phyloP scores from a whole-genome alignment of 2,329 filamentous ascomycete genomes.

The Elsinoe australis region DNA sequence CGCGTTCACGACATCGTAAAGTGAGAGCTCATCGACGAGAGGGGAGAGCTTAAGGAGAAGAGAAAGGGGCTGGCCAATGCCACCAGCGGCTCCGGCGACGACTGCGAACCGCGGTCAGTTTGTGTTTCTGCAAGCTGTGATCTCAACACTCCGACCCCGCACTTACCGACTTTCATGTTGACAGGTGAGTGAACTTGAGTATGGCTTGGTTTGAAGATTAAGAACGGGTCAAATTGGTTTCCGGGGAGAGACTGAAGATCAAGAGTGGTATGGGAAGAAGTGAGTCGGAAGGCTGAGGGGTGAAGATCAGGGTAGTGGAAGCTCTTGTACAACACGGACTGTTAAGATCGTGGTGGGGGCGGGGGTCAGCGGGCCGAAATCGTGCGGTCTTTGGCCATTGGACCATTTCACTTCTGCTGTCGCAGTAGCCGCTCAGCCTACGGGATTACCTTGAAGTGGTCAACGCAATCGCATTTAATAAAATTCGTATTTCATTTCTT shows the following conservation, averaged over 20 bases:
- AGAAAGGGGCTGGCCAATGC: conserved; percentile 96
- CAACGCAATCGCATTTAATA: neutral
- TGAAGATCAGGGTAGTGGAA: conserved; percentile 10
- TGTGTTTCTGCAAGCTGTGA: conserved; percentile 1
- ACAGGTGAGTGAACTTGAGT: conserved; percentile 19
- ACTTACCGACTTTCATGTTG: conserved; percentile 25
- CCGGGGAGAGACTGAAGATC: neutral
- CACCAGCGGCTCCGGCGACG: conserved; percentile 93
- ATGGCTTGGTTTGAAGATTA: no score
- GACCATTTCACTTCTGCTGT: conserved; percentile 1
- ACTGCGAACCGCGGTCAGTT: conserved; percentile 33
- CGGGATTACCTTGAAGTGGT: neutral
- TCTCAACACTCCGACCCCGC: conserved; percentile 6
- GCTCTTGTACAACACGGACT: neutral
- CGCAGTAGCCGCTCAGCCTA: neutral
- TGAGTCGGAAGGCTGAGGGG: conserved; percentile 15
- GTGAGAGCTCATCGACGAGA: conserved; percentile 81
- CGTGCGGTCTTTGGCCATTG: conserved; percentile 4
- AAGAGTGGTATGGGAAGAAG: conserved; percentile 4
- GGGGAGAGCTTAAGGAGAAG: conserved; percentile 89
- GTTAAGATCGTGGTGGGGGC: conserved; percentile 14
- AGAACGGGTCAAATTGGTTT: neutral
- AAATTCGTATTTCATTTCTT: no score
- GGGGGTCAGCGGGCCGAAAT: conserved; percentile 12
- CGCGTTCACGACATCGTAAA: conserved; percentile 99